Evolutionary conservation across 495 filamentous ascomycete species (phyloP).

Genomic region (Aspergillus baeticus): DNA sequence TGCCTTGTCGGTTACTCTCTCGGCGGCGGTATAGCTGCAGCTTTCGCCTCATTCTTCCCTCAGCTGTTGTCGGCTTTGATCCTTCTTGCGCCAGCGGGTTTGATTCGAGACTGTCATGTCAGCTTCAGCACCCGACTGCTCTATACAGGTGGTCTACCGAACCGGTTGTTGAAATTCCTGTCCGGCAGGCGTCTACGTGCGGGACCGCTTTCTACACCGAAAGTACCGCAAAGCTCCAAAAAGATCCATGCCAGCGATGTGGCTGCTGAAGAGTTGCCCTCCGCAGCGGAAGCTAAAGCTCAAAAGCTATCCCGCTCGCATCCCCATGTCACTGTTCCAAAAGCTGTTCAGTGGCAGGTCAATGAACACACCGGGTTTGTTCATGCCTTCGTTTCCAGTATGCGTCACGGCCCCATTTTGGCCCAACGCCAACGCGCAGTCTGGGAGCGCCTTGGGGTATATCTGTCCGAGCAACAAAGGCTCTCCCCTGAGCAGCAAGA

Average conservation of each 20-base stretch:
- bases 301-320: slow-evolving; percentile 44
- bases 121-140: slow-evolving; percentile 57
- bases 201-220: slow-evolving; percentile 38
- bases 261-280: slow-evolving; percentile 37
- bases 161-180: slow-evolving; percentile 50
- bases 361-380: slow-evolving; percentile 55
- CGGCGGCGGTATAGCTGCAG: slow-evolving; percentile 73
- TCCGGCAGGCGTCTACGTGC: slow-evolving; percentile 55
- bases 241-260: slow-evolving; percentile 36
- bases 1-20: slow-evolving; percentile 80
- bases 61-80: slow-evolving; percentile 63
- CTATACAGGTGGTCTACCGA: slow-evolving; percentile 60
- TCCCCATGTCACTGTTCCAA: slow-evolving; percentile 43
- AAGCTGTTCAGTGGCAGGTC: slow-evolving; percentile 56
- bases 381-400: slow-evolving; percentile 55
- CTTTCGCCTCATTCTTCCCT: slow-evolving; percentile 73
- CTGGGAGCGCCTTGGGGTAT: slow-evolving; percentile 56
- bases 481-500: slow-evolving; percentile 17
- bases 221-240: slow-evolving; percentile 25
- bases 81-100: slow-evolving; percentile 72
- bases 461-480: slow-evolving; percentile 45
- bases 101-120: slow-evolving; percentile 66
- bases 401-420: slow-evolving; percentile 56
- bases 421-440: slow-evolving; percentile 44
- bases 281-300: slow-evolving; percentile 32